phyloP scores from a whole-genome alignment of 768 basidiomycete species.

The Candolleomyces aberdarensis region DNA sequence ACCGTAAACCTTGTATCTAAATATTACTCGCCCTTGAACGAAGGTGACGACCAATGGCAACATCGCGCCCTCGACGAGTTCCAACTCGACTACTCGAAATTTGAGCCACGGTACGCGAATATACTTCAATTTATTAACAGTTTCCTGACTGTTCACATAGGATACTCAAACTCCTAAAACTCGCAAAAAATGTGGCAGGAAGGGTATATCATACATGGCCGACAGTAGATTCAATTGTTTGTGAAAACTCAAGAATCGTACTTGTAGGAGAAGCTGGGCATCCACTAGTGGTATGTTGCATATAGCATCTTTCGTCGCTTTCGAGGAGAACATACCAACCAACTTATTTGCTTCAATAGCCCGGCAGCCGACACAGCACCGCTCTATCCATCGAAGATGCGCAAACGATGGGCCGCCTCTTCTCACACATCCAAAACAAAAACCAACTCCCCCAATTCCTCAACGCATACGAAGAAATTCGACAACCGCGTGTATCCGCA shows the following conservation, averaged over 20 bases:
- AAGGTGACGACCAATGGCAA: constrained; percentile 29
- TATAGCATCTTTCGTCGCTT: background rate
- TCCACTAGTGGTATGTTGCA: constrained; percentile 41
- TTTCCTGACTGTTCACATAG: constrained; percentile 14
- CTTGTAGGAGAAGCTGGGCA: constrained; percentile 64
- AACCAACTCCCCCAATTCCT: constrained; percentile 51
- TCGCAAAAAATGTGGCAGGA: constrained; percentile 26
- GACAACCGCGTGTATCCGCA: constrained; percentile 47
- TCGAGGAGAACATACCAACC: background rate
- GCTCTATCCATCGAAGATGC: constrained; percentile 61
- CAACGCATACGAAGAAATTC: constrained; percentile 55
- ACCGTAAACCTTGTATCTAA: constrained; percentile 23
- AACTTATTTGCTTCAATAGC: constrained; percentile 29
- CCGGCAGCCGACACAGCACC: constrained; percentile 49
- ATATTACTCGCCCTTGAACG: constrained; percentile 17
- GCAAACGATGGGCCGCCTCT: constrained; percentile 55
- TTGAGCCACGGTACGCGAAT: constrained; percentile 32
- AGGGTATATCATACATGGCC: constrained; percentile 27
- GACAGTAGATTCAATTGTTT: constrained; percentile 45
- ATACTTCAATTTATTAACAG: background rate
- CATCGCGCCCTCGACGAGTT: constrained; percentile 29
- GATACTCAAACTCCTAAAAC: constrained; percentile 29
- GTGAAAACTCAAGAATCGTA: constrained; percentile 43
- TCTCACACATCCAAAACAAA: constrained; percentile 44
- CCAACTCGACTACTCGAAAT: constrained; percentile 29